Conservation (phyloP, 257 asterid species). For the Lycium ferocissimum region DNA sequence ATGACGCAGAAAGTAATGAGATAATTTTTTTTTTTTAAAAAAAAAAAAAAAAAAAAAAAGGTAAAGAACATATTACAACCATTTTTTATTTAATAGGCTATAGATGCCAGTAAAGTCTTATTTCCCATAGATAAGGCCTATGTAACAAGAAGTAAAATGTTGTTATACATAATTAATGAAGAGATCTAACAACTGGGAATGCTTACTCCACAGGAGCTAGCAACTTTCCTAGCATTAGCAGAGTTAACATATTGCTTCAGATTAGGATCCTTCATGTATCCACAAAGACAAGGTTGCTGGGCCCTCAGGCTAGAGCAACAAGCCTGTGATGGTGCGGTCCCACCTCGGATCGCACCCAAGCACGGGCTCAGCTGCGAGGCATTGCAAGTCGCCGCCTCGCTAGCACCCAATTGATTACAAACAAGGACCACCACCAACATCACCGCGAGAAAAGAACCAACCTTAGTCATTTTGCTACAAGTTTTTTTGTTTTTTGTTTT, state of each 20-base stretch:
- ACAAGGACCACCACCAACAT: neutral
- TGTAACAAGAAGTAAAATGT: neutral
- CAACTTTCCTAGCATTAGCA: constrained; percentile 29
- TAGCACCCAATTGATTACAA: neutral
- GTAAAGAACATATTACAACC: neutral
- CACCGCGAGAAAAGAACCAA: neutral
- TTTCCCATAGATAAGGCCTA: neutral
- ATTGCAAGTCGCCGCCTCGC: neutral
- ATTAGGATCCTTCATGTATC: constrained; percentile 17
- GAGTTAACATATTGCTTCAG: constrained; percentile 20
- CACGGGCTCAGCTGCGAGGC: constrained; percentile 13
- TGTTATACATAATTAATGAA: neutral
- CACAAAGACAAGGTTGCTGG: constrained; percentile 23
- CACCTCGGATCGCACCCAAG: neutral
- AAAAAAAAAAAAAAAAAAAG: too few species aligned
- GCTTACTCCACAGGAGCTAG: neutral
- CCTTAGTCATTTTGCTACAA: neutral
- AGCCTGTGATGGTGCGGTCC: neutral
- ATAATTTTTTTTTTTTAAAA: too few species aligned
- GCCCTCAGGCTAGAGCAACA: neutral
- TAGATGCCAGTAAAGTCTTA: neutral
- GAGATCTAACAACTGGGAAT: neutral
- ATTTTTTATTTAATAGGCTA: constrained; percentile 19
- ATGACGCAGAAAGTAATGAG: neutral
- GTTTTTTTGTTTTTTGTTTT: too few species aligned